Base-by-base conservation (phyloP, 768 basidiomycete genomes). In the Cytidiella melzeri region DNA sequence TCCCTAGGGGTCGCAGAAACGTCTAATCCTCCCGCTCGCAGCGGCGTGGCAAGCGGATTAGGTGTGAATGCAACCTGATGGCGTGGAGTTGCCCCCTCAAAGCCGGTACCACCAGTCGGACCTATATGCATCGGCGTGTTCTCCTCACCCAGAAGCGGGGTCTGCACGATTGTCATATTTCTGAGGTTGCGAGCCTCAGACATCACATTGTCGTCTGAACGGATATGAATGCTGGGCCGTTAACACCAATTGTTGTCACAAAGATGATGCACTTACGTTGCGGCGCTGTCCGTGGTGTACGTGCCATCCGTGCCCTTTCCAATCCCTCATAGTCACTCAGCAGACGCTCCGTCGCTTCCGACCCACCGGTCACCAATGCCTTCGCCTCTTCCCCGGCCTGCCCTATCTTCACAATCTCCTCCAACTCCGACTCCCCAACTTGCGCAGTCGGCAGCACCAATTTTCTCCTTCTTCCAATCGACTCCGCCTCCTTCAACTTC, bases 351-450 rank as follows among this genome's bases (percentile, higher is more conserved):
- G 84, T 92, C 11, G 92, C 88, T 55, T 90, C 90, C 45, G 79
- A 86, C 5, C 87, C 91, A 21, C 84, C 84, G 18, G 75, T 80
- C 9, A 93, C 92, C 56, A 97, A 61, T 3, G 87, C 81, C 63
- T 92, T 85, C 15, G 95, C 89, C 58, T 79, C 85, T 69, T 95
- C 93, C 3, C 92, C 86, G 0, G 88, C 87, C 63, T 89, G 83
- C 0, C 96, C 96, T 61, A 98, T 97, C 73, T 98, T 99, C 55
- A 96, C 95, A 53, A 99, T 97, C 56, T 97, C 93, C 69, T 98
- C 96, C 44, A 99, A 68, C 66, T 99, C 96, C 2, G 76, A 69
- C 68, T 99, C 96, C 7, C 92, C 89, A 13, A 99, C 96, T 60
- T 99, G 96, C 5, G 95, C 91, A 21, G 71, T 69, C 0, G 96